Conservation (phyloP, 805 yeast species). For the Barnettozyma sp. region DNA sequence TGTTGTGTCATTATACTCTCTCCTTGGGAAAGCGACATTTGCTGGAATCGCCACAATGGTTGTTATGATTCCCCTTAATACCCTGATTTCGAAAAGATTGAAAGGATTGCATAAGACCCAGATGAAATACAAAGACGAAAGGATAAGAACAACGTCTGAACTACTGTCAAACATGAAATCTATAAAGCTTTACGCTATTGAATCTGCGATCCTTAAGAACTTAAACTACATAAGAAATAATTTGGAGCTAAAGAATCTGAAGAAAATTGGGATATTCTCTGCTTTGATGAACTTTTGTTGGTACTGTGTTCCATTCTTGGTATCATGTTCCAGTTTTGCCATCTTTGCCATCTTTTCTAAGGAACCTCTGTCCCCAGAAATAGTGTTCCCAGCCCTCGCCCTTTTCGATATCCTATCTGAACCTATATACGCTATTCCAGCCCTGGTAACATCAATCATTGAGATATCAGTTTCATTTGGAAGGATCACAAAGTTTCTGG, state of each 20-base stretch:
- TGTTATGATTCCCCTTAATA: conserved; percentile 53
- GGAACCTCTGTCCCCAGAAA: conserved; percentile 54
- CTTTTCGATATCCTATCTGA: conserved; percentile 50
- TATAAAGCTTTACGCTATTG: conserved; percentile 67
- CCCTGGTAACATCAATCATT: conserved; percentile 46
- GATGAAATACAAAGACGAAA: conserved; percentile 55
- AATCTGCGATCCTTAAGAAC: conserved; percentile 50
- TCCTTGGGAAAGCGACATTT: conserved; percentile 53
- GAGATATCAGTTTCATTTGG: conserved; percentile 54
- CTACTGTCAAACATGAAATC: conserved; percentile 53
- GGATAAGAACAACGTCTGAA: conserved; percentile 56
- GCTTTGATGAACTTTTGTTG: conserved; percentile 49
- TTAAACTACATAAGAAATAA: conserved; percentile 49
- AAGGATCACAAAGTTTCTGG: conserved; percentile 45
- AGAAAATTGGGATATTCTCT: conserved; percentile 40
- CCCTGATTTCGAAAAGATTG: conserved; percentile 38
- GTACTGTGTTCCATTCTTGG: conserved; percentile 59
- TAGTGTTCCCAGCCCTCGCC: conserved; percentile 63
- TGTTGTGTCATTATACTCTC: conserved; percentile 44
- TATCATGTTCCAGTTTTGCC: conserved; percentile 55
- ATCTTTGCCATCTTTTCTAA: conserved; percentile 41
- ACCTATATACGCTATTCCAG: conserved; percentile 55
- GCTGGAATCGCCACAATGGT: conserved; percentile 49
- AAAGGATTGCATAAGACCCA: conserved; percentile 44
- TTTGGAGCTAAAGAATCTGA: conserved; percentile 46